Conservation (phyloP, 768 basidiomycete species). For the Rhodotorula diobovata region DNA sequence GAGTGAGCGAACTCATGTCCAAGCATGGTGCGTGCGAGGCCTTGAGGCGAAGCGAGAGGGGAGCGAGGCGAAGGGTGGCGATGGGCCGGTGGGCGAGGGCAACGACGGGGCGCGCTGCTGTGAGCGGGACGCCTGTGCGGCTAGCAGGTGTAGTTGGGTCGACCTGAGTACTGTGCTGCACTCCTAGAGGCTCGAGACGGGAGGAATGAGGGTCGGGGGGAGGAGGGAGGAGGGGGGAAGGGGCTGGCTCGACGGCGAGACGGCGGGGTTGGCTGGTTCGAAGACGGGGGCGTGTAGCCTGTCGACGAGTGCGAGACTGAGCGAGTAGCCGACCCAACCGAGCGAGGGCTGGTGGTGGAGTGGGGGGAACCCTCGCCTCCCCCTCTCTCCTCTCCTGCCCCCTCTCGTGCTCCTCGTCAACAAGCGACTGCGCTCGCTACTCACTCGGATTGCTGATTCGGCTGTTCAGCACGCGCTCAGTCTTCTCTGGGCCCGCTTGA, state of each 20-base stretch:
- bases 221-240: background rate
- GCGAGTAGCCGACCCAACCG: too few relatives aligned
- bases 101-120: background rate
- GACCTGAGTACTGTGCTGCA: background rate
- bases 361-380: background rate
- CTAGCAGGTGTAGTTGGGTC: background rate
- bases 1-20: constrained; percentile 39
- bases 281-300: background rate
- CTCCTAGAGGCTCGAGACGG: background rate
- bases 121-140: background rate
- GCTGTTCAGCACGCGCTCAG: too few relatives aligned
- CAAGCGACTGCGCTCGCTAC: too few relatives aligned
- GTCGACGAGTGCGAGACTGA: background rate
- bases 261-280: background rate
- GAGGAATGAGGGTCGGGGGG: too few relatives aligned
- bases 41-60: background rate
- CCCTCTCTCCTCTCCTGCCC: background rate
- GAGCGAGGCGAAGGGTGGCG: background rate
- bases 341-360: too few relatives aligned
- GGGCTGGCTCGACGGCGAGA: background rate
- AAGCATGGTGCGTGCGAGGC: constrained; percentile 17
- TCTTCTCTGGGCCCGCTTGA: too few relatives aligned
- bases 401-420: too few relatives aligned
- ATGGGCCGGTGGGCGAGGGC: background rate
- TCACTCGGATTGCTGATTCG: background rate